Evolutionary conservation across 2,329 filamentous ascomycete species (phyloP), one percentile per base, ranked within the genome.

Genomic region (Xylariales sp.): DNA sequence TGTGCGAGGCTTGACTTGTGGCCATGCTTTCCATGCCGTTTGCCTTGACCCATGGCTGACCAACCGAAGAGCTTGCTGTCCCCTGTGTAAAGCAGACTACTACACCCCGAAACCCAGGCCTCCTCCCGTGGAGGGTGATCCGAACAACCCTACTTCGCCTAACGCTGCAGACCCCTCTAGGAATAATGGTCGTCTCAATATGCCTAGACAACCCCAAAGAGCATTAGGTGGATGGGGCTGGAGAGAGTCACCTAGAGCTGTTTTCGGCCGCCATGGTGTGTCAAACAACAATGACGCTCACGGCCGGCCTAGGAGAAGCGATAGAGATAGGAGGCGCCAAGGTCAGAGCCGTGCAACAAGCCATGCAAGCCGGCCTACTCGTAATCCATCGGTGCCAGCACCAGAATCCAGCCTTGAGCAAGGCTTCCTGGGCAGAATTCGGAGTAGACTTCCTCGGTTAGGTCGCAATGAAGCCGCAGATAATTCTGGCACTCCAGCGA

Each of bases 11-110:
- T 68, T 98, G 44, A 89, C 88, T 4, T 98, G 93, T 55, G 93
- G 93, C n/a, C 93, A 98, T 62, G 90, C 91, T 38, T 98, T 97
- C 76, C 93, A 98, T 60, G 90, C 89, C 35, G 87, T 85, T 27
- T 98, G 93, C 57, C 79, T 98, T 33, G 93, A 98, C 52, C 93
- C 93, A 10, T 98, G 93, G 93, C 69, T 98, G 46, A 98, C 93
- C 8, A 90, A 86, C 56, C 81, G 93, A 46, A 83, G 91, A 48
- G 93, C 93, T 18, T 97, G 91, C 69, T 98, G 93, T 60, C 93
- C 93, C 5, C 81, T 98, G 6, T 98, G 93, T 72, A 98, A 98
- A 67, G 88, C 91, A 28, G 93, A 98, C 57, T 98, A 97, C 62
- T 97, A 95, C 61, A 83, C 88, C 3, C 91, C 93, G 0, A 97